phyloP scores from a whole-genome alignment of 345 rosid genomes.

The Eucalyptus tenuipes region DNA sequence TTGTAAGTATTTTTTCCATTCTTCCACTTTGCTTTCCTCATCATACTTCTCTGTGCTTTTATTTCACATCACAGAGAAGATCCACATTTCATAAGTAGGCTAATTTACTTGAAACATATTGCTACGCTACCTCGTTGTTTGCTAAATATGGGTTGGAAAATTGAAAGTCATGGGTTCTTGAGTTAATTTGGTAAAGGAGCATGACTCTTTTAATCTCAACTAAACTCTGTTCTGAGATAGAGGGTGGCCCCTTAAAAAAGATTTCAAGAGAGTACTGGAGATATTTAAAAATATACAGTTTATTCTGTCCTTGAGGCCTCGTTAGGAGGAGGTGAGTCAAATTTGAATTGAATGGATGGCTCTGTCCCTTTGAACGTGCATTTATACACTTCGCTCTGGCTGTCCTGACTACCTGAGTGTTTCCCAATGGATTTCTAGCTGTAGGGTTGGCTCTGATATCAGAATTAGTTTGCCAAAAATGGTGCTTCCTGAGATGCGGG shows the following conservation, averaged over 20 bases:
- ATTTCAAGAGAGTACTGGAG: background rate
- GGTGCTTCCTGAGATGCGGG: background rate
- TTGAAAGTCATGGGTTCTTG: background rate
- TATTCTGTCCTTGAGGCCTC: background rate
- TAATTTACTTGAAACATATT: background rate
- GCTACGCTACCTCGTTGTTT: background rate
- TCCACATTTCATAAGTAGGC: background rate
- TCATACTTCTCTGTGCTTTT: background rate
- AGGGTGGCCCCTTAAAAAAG: background rate
- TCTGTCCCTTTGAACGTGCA: background rate
- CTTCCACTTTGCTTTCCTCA: background rate
- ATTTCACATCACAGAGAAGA: background rate
- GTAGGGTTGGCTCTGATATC: background rate
- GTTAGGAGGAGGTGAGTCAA: background rate
- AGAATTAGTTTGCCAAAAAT: background rate
- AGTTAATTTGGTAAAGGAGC: background rate
- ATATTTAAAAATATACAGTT: background rate
- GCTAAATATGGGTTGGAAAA: background rate
- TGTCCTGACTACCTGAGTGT: background rate
- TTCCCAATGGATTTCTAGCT: background rate
- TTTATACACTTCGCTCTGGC: background rate
- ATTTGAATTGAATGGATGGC: background rate
- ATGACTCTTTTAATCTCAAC: background rate
- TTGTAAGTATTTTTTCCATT: constrained; percentile 30
- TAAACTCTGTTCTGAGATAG: too few relatives aligned